These are phyloP conservation scores for Rhodomyrtus psidioides DNA, from an alignment of 441 rosid genomes.

Conservation along the genomic window DNA sequence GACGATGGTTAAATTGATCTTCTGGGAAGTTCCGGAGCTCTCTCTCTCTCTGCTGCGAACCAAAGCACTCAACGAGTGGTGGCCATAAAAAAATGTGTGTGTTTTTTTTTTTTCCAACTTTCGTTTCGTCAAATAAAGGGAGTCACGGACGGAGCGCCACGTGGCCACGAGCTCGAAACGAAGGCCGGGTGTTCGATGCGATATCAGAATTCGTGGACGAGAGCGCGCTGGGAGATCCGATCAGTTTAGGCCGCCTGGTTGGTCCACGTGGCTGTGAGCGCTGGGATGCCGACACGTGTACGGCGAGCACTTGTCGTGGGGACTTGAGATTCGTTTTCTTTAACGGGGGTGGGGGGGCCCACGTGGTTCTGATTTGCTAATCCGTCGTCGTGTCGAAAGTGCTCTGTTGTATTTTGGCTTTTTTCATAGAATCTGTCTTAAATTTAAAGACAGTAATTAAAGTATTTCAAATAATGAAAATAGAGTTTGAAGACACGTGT, in stretches of 20 bases:
- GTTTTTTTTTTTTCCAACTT: neutral
- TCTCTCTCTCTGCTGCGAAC: neutral
- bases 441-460: neutral
- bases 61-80: neutral
- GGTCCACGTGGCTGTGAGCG: conserved; percentile 43
- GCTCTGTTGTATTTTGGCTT: neutral
- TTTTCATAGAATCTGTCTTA: neutral
- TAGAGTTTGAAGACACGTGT: neutral
- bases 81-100: neutral
- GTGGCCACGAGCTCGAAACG: conserved; percentile 39
- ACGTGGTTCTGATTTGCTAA: neutral
- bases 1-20: neutral
- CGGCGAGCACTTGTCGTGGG: fast-evolving
- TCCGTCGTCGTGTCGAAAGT: neutral
- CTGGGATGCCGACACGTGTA: neutral
- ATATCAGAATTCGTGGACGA: conserved; percentile 83
- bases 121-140: neutral
- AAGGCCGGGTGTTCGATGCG: conserved; percentile 16
- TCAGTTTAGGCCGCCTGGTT: conserved; percentile 51
- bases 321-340: neutral
- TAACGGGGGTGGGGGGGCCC: neutral
- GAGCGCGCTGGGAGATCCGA: conserved; percentile 58
- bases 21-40: neutral
- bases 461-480: neutral
- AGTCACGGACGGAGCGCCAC: conserved; percentile 32